phyloP scores from a whole-genome alignment of 176 grass and related monocot genomes.

The Musa beccarii region DNA sequence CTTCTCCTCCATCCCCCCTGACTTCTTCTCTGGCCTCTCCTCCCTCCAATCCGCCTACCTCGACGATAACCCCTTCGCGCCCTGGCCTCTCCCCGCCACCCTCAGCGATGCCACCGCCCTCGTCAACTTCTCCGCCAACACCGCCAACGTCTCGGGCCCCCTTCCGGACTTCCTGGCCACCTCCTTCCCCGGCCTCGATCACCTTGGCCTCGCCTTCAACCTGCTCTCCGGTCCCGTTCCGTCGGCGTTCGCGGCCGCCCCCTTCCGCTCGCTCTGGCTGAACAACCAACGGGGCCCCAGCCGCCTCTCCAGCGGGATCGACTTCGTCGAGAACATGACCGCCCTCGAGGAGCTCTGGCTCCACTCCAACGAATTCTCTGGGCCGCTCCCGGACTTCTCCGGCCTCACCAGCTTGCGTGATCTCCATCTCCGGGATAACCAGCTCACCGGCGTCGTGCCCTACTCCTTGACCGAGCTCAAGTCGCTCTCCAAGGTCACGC shows the following conservation, averaged over 20 bases:
- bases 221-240: constrained; percentile 6
- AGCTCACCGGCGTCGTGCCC: constrained; percentile 29
- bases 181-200: constrained; percentile 6
- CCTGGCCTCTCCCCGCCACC: constrained; percentile 12
- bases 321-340: constrained; percentile 23
- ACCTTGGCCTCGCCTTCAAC: constrained; percentile 25
- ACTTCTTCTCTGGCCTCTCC: constrained; percentile 23
- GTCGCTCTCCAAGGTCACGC: constrained; percentile 11
- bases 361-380: constrained; percentile 26
- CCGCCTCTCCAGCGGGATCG: constrained; percentile 2
- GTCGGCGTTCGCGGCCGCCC: background rate
- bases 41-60: constrained; percentile 23
- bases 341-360: constrained; percentile 13
- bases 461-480: constrained; percentile 23
- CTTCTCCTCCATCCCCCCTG: constrained; percentile 23
- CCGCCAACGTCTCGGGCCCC: constrained; percentile 21
- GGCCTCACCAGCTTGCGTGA: constrained; percentile 8
- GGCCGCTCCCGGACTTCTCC: constrained; percentile 24
- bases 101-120: constrained; percentile 8
- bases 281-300: constrained; percentile 24
- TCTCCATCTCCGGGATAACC: constrained; percentile 30
- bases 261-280: constrained; percentile 27
- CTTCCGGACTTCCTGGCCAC: constrained; percentile 20
- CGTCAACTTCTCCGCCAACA: constrained; percentile 22
- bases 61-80: constrained; percentile 24